Base-by-base conservation (phyloP, 345 rosid species). In the Diplotaxis tenuifolia region DNA sequence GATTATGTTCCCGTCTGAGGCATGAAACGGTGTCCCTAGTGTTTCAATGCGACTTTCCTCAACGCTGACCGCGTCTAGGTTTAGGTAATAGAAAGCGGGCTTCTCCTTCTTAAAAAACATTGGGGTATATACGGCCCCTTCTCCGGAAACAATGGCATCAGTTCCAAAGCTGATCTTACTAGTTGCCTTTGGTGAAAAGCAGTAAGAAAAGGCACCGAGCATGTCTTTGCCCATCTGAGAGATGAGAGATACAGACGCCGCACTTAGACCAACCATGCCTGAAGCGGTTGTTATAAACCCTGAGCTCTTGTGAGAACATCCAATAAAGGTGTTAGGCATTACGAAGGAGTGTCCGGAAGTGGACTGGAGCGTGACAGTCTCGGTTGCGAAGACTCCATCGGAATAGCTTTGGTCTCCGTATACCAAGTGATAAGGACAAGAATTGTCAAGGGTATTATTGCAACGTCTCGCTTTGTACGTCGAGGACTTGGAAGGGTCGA, bases 271-370 rank as follows among this genome's bases (percentile, higher is more conserved):
- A 38, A 63, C 42, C 6, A 72, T 4, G 15, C 64, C 76, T 3
- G 63, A 53, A 22, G 2, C 4, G 7, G 7, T 9, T 1, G 5
- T 8, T 2, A 0, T 0, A 6, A 36, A 5, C 55, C 23, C 29
- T 19, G 70, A 52, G 56, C 45, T 72, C 16, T 72, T 54, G 54
- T 63, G 63, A 14, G 63, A 62, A 54, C 76, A 72, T 0, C 64
- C 76, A 64, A 72, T 34, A 4, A 11, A 14, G 12, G 63, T 36
- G 36, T 38, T 20, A 23, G 62, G 5, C 62, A 63, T 52, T 38
- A 18, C 40, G 36, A 63, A 72, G 1, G 70, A 53, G 20, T 72
- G 15, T 1, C 76, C 76, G 22, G 76, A 72, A 27, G 70, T 16
- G 11, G 63, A 62, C 3, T 72, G 62, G 9, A 63, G 16, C 2